Evolutionary conservation across 108 stramenopile species (phyloP), one percentile per base, ranked within the genome.

Genomic region (Pseudonitzschia multiseries): DNA sequence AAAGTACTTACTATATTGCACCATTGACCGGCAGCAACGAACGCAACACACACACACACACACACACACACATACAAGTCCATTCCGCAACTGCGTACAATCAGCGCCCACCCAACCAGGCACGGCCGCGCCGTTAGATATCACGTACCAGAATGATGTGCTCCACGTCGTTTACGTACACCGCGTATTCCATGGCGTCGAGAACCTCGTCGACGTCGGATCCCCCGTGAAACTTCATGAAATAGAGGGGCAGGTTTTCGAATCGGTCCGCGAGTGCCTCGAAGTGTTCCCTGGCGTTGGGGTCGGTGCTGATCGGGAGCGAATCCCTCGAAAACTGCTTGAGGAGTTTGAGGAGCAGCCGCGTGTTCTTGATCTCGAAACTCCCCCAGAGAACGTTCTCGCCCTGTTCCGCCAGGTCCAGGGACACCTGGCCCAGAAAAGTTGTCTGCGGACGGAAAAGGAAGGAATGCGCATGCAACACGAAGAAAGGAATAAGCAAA

Each of bases 181-280:
- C 96, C 0, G 96, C 95, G 80, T 97, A 97, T 59, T 97, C 95
- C 96, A 99, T 97, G 40, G 96, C 96, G 77, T 98, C 97, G 32
- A 99, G 46, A 3, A 99, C 97, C 57, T 92, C 93, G 26, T 95
- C 93, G 22, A 98, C 72, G 57, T 97, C 95, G 20, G 95, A 94
- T 10, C 91, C 91, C 42, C 98, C 98, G 73, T 98, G 98, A 72
- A 97, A 99, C 54, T 86, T 87, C 90, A 99, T 82, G 82, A 98
- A 97, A 71, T 89, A 82, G 27, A 99, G 61, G 5, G 99, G 97
- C 27, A 99, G 83, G 13, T 62, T 73, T 73, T 89, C 89, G 71
- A 98, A 98, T 43, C 90, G 86, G 70, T 97, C 94, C 21, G 87
- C 85, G 53, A 93, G 68, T 1, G 87, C 90, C 3, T 80, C 65